Conservation (phyloP, 1,284 basidiomycete species). For the Earliella scabrosa region DNA sequence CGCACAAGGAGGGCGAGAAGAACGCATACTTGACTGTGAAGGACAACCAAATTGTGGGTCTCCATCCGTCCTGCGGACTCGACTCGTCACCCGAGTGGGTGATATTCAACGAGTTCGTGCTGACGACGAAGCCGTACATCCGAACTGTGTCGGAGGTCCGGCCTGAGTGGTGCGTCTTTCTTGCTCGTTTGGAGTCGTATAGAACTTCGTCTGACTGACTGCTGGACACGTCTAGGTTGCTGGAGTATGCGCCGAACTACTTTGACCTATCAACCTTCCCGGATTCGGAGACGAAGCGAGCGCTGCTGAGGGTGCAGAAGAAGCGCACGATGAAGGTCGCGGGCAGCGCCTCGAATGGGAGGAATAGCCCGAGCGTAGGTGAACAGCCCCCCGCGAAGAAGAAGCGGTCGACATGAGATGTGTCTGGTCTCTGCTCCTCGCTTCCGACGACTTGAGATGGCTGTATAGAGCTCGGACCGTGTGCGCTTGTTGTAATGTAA, state of each 20-base stretch:
- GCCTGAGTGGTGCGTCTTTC: constrained; percentile 78
- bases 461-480: too few relatives aligned
- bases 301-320: constrained; percentile 53
- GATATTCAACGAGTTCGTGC: constrained; percentile 96
- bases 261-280: constrained; percentile 75
- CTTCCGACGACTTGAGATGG: too few relatives aligned
- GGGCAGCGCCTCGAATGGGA: constrained; percentile 5
- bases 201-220: background rate
- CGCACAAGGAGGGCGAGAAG: constrained; percentile 95
- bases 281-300: constrained; percentile 77
- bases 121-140: constrained; percentile 90
- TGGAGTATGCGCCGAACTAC: constrained; percentile 83
- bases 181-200: background rate
- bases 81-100: constrained; percentile 97
- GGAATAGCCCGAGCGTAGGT: constrained; percentile 8
- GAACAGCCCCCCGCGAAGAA: constrained; percentile 10
- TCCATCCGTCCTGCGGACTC: constrained; percentile 95
- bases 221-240: constrained; percentile 65
- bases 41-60: constrained; percentile 89
- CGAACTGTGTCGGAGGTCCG: constrained; percentile 90
- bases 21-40: constrained; percentile 88
- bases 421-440: too few relatives aligned
- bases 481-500: too few relatives aligned
- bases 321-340: constrained; percentile 43
- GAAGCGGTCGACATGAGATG: too few relatives aligned